Percentiles rank a stretch among this genome's conserved stretches.
Evolutionary conservation across 1,284 basidiomycete genomes (phyloP).

Genomic region (Austroboletus novae-zelandiae): DNA sequence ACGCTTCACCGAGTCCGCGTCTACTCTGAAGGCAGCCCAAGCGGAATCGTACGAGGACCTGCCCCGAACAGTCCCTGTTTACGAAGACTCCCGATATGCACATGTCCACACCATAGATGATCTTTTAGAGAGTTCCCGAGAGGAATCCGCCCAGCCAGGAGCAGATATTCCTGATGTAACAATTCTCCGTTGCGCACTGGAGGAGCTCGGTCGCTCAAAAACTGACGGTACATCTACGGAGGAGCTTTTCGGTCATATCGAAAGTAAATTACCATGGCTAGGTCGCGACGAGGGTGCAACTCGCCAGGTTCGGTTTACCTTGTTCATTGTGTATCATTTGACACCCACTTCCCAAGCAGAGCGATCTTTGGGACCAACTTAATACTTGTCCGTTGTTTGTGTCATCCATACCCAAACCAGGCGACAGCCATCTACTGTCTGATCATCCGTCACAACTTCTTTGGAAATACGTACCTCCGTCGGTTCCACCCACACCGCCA

Average conservation of each 20-base stretch:
- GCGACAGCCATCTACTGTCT: constrained; percentile 5
- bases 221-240: constrained; percentile 47
- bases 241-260: constrained; percentile 56
- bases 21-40: constrained; percentile 52
- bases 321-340: constrained; percentile 2
- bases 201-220: constrained; percentile 44
- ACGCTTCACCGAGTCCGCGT: constrained; percentile 52
- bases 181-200: constrained; percentile 59
- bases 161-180: constrained; percentile 47
- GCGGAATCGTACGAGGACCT: constrained; percentile 51
- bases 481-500: constrained; percentile 40
- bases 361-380: constrained; percentile 58
- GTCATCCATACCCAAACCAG: constrained; percentile 15
- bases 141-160: constrained; percentile 30
- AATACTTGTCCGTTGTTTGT: constrained; percentile 51
- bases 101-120: constrained; percentile 48
- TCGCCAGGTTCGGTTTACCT: constrained; percentile 46
- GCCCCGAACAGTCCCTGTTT: constrained; percentile 48
- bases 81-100: constrained; percentile 47
- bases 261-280: constrained; percentile 56
- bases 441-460: constrained; percentile 33
- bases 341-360: constrained; percentile 36
- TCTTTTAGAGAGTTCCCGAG: constrained; percentile 33
- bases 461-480: constrained; percentile 54
- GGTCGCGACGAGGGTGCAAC: constrained; percentile 40